Conservation (phyloP, 192 early-diverging fungal genomes). For the Podila epigama region DNA sequence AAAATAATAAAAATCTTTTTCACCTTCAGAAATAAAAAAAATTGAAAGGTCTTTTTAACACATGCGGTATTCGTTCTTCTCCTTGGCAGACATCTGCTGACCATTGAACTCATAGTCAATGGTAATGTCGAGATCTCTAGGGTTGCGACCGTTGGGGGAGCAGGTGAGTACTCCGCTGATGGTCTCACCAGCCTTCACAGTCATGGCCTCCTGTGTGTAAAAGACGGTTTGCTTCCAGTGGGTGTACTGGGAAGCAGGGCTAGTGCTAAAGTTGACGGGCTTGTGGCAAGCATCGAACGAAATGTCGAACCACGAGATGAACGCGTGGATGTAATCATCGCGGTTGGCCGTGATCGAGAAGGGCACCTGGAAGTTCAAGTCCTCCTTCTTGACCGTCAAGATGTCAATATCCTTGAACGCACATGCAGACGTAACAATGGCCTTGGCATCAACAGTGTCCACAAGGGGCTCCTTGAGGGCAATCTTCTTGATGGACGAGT, state of each 20-base stretch:
- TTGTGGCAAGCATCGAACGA: slow-evolving; percentile 75
- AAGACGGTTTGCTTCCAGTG: slow-evolving; percentile 99
- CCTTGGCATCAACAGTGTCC: slow-evolving; percentile 73
- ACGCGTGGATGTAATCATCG: slow-evolving; percentile 73
- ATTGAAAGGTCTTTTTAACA: slow-evolving; percentile 19
- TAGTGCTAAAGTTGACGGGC: slow-evolving; percentile 56
- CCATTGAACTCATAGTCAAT: slow-evolving; percentile 62
- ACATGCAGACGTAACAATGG: slow-evolving; percentile 72
- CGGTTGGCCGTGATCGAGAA: slow-evolving; percentile 73
- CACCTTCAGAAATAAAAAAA: not conserved
- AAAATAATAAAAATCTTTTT: not conserved
- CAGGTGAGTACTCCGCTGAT: slow-evolving; percentile 65
- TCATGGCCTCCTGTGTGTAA: slow-evolving; percentile 74
- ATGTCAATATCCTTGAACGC: slow-evolving; percentile 79
- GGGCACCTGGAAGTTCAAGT: slow-evolving; percentile 76
- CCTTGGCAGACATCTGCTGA: slow-evolving; percentile 36
- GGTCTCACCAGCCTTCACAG: slow-evolving; percentile 81
- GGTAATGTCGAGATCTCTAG: slow-evolving; percentile 92
- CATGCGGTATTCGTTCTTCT: slow-evolving; percentile 56
- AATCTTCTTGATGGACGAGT: slow-evolving; percentile 83
- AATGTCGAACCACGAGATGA: slow-evolving; percentile 95
- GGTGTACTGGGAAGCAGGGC: slow-evolving; percentile 80
- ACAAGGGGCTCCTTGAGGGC: slow-evolving; percentile 82
- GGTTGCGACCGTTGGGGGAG: slow-evolving; percentile 81
- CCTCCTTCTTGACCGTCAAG: slow-evolving; percentile 66